A percentile compares a stretch with the other conserved stretches of the same genome.
phyloP scores from a whole-genome alignment of 495 filamentous ascomycete species.

The Lindgomyces ingoldianus region DNA sequence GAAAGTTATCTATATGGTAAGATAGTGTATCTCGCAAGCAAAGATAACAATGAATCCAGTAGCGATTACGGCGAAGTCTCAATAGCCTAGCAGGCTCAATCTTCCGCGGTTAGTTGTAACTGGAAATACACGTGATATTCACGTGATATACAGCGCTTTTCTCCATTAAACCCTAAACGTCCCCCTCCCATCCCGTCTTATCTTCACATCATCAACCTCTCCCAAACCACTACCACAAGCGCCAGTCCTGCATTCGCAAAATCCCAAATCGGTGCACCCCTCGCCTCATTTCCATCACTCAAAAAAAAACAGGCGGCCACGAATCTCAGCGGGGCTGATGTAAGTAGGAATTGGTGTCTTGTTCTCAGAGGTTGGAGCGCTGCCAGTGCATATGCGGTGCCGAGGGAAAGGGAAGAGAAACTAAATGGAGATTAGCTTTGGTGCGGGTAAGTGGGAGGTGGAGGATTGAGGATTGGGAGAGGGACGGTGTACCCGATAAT shows the following conservation, averaged over 20 bases:
- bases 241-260: conserved; percentile 1
- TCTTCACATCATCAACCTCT: not conserved
- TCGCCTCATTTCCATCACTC: conserved; percentile 2
- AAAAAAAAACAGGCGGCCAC: conserved; percentile 1
- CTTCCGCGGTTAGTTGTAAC: too few species aligned
- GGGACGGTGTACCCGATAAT: conserved; percentile 1
- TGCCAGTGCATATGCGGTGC: not conserved
- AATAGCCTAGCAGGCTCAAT: too few species aligned
- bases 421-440: too few species aligned
- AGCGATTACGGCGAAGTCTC: too few species aligned
- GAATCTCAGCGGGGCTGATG: conserved; percentile 2
- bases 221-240: not conserved
- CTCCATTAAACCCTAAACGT: too few species aligned
- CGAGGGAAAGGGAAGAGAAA: conserved; percentile 11
- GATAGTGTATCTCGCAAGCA: too few species aligned
- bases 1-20: too few species aligned
- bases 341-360: conserved; percentile 11
- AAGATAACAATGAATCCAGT: too few species aligned
- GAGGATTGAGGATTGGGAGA: not conserved
- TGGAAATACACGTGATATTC: too few species aligned
- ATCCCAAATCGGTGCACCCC: conserved; percentile 13
- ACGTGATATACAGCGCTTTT: too few species aligned
- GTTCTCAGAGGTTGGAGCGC: not conserved
- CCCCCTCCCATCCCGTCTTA: not conserved
- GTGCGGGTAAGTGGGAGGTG: not conserved